These are phyloP conservation scores for Cryphonectria carpinicola DNA, from an alignment of 2,329 filamentous ascomycete genomes.

Conservation along the genomic window DNA sequence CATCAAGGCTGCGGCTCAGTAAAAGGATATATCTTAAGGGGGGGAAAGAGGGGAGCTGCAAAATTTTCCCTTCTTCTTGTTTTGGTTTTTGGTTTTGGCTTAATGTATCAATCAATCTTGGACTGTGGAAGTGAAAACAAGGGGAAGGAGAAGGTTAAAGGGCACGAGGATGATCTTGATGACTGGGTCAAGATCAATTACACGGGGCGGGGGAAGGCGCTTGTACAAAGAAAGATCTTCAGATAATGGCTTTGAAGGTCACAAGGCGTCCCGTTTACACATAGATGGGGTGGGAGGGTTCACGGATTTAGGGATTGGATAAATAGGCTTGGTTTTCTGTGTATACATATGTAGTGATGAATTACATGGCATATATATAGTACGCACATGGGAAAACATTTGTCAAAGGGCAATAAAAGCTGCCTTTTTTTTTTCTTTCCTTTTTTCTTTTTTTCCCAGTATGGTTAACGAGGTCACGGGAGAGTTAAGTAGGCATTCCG, in stretches of 20 bases:
- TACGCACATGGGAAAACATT: neutral
- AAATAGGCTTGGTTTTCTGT: neutral
- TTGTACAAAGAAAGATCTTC: neutral
- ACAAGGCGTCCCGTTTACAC: neutral
- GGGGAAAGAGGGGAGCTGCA: too few species aligned
- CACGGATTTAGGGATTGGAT: neutral
- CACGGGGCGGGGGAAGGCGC: neutral
- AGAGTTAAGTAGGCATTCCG: too few species aligned
- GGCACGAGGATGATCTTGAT: neutral
- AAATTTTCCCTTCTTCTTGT: neutral
- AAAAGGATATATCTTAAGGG: neutral
- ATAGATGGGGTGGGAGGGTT: neutral
- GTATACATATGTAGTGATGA: neutral
- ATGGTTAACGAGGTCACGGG: too few species aligned
- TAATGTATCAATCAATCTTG: neutral
- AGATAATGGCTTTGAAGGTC: neutral
- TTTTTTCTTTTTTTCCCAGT: too few species aligned
- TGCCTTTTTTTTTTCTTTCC: too few species aligned
- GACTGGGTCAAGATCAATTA: neutral
- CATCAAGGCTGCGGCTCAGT: constrained; percentile 31
- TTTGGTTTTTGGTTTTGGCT: neutral
- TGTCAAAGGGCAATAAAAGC: too few species aligned
- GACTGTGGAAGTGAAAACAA: neutral
- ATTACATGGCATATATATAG: neutral
- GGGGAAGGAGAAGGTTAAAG: too few species aligned